Evolutionary conservation across 257 asterid genomes (phyloP).

Genomic region (Nicotiana tomentosiformis): DNA sequence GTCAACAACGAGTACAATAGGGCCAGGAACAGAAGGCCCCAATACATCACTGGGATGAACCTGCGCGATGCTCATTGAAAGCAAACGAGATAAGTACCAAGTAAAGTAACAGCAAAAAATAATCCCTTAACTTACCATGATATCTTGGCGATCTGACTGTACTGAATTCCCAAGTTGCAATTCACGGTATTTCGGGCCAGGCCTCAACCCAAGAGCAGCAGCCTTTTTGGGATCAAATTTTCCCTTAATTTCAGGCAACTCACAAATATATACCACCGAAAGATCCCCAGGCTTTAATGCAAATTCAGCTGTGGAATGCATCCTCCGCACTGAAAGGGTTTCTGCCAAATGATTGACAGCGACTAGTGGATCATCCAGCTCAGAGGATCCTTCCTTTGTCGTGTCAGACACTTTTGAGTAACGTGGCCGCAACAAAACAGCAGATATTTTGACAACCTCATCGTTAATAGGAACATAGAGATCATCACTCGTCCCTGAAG

Average conservation of each 20-base stretch:
- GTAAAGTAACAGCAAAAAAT: conserved; percentile 5
- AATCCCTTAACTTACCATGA: conserved; percentile 47
- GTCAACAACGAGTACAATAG: conserved; percentile 75
- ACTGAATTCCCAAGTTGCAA: conserved; percentile 82
- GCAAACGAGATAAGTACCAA: conserved; percentile 9
- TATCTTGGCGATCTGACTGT: conserved; percentile 59
- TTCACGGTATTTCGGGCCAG: conserved; percentile 83
- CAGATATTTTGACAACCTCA: conserved; percentile 88
- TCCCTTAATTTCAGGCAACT: conserved; percentile 87
- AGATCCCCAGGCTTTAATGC: conserved; percentile 61
- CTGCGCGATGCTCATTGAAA: conserved; percentile 28
- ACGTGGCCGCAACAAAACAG: conserved; percentile 62
- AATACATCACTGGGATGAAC: conserved; percentile 87
- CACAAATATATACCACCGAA: conserved; percentile 78
- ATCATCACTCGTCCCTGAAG: conserved; percentile 24
- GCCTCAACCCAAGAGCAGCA: conserved; percentile 69
- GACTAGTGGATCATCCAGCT: conserved; percentile 17
- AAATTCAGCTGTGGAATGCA: conserved; percentile 12
- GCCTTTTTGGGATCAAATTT: conserved; percentile 82
- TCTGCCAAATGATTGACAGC: conserved; percentile 6
- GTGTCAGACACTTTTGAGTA: conserved; percentile 23
- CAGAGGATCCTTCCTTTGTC: conserved; percentile 10
- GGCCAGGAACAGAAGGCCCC: conserved; percentile 89
- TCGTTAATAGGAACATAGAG: conserved; percentile 69
- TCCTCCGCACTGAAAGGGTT: neutral